Evolutionary conservation across 108 stramenopile genomes (phyloP).

Genomic region (Nannochloropsis salina): DNA sequence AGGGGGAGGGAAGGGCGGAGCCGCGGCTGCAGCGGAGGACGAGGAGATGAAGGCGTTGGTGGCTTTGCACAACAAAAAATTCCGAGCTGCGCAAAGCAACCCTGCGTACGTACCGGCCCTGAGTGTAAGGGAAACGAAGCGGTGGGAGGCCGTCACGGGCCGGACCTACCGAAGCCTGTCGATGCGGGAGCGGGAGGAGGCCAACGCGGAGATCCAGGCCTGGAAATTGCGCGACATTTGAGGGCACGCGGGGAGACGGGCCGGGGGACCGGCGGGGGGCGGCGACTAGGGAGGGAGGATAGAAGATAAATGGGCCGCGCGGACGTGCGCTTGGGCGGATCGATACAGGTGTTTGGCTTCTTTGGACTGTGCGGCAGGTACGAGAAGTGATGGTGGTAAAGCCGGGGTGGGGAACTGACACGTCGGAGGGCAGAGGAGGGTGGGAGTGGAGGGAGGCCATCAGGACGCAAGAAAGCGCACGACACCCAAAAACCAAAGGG

Average conservation of each 20-base stretch:
- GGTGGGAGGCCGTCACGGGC: neutral
- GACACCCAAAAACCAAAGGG: no score
- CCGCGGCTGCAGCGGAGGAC: constrained; percentile 12
- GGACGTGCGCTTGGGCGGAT: no score
- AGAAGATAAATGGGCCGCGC: no score
- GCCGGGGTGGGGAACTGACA: no score
- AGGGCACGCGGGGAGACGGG: neutral
- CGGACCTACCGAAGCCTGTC: neutral
- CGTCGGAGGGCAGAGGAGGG: no score
- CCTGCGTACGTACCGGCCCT: neutral
- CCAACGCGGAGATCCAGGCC: neutral
- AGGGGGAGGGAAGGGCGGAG: neutral
- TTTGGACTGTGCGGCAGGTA: no score
- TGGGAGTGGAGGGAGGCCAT: no score
- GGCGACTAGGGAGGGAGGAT: no score
- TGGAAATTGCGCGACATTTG: neutral
- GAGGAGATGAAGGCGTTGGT: constrained; percentile 14
- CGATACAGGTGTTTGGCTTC: no score
- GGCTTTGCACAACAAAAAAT: neutral
- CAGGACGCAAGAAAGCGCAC: no score
- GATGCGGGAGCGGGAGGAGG: neutral
- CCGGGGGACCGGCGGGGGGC: no score
- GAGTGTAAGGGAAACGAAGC: neutral
- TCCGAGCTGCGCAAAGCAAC: neutral
- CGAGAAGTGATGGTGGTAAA: no score